Percentiles rank a stretch among this genome's conserved stretches.
phyloP scores from a whole-genome alignment of 306 rosid species.

The Cicer chorassanicum region DNA sequence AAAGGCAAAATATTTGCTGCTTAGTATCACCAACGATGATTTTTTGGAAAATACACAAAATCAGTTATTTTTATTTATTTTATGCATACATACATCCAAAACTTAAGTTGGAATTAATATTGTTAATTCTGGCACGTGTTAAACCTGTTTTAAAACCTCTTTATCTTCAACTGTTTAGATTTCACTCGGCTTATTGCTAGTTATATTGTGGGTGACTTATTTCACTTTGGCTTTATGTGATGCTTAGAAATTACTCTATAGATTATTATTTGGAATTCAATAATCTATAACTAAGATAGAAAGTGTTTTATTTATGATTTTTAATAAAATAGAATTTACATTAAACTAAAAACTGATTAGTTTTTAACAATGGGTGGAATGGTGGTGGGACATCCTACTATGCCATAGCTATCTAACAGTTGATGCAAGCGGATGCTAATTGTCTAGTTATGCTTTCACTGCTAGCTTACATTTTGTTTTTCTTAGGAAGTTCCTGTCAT shows the following conservation, averaged over 20 bases:
- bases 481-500: not conserved
- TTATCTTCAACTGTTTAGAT: not conserved
- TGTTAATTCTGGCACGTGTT: not conserved
- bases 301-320: not conserved
- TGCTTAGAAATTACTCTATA: not conserved
- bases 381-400: not conserved
- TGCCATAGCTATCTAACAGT: not conserved
- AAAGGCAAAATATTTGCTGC: slow-evolving; percentile 30
- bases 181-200: not conserved
- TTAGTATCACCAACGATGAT: not conserved
- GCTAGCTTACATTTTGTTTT: not conserved
- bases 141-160: not conserved
- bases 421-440: not conserved
- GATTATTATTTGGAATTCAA: not conserved
- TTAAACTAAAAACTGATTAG: not conserved
- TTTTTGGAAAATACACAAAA: slow-evolving; percentile 6
- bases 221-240: not conserved
- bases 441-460: too few relatives aligned
- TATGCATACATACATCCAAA: too few relatives aligned
- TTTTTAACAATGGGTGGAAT: not conserved
- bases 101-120: not conserved
- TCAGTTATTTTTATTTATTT: too few relatives aligned
- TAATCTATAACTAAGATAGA: not conserved
- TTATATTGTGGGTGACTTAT: too few relatives aligned
- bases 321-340: not conserved